These are phyloP conservation scores for Phellinidium pouzarii DNA, from an alignment of 1,284 basidiomycete species.

Conservation along the genomic window DNA sequence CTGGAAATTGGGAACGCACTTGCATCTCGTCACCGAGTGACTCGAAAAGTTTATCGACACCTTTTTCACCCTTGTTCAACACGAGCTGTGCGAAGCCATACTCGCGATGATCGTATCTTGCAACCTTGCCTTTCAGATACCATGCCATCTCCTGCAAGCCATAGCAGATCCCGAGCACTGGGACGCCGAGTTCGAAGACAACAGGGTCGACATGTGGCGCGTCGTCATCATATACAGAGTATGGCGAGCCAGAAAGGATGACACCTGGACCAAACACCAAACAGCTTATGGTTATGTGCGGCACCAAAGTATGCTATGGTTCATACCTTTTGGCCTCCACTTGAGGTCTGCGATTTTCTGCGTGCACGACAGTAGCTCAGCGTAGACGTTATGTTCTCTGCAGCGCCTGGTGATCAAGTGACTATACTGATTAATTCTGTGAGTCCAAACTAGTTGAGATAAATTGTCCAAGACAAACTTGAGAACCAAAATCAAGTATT, in stretches of 20 bases:
- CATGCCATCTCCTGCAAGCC: slow-evolving; percentile 98
- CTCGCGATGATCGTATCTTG: slow-evolving; percentile 87
- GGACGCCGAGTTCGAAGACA: slow-evolving; percentile 90
- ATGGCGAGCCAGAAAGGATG: slow-evolving; percentile 97
- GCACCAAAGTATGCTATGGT: neutral
- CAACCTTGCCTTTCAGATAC: slow-evolving; percentile 83
- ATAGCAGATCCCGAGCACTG: slow-evolving; percentile 97
- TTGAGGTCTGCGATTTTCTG: slow-evolving; percentile 84
- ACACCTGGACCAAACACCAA: slow-evolving; percentile 71
- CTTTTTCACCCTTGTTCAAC: slow-evolving; percentile 61
- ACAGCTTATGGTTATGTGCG: neutral
- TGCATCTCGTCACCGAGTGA: slow-evolving; percentile 80
- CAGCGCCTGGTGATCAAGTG: slow-evolving; percentile 98
- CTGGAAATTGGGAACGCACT: slow-evolving; percentile 36
- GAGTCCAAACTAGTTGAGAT: neutral
- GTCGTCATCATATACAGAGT: slow-evolving; percentile 93
- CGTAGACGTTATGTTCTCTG: slow-evolving; percentile 97
- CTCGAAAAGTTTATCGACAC: slow-evolving; percentile 78
- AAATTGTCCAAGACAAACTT: slow-evolving; percentile 44
- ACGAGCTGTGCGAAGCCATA: slow-evolving; percentile 89
- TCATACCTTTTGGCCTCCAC: slow-evolving; percentile 90
- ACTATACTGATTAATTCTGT: slow-evolving; percentile 64
- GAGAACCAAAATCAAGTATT: slow-evolving; percentile 97
- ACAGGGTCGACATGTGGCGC: slow-evolving; percentile 93
- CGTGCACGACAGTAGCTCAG: slow-evolving; percentile 97